Evolutionary conservation across 768 basidiomycete genomes (phyloP).

Genomic region (Floccularia luteovirens): DNA sequence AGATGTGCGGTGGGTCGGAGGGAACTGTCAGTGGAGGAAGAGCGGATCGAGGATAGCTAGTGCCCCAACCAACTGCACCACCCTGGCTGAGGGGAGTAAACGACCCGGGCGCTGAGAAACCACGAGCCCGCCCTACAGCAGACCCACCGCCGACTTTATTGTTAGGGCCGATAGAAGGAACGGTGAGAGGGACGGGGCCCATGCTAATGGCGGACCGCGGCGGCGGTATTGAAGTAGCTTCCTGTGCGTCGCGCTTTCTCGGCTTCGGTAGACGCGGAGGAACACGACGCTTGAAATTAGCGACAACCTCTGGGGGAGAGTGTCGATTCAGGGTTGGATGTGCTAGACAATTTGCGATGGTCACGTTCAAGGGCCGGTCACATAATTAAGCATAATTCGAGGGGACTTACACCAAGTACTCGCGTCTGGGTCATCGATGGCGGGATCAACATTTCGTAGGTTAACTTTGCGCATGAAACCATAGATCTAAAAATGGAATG

Average conservation of each 20-base stretch:
- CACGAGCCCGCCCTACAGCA: constrained; percentile 55
- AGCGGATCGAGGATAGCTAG: constrained; percentile 50
- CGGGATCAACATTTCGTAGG: constrained; percentile 90
- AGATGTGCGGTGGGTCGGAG: constrained; percentile 58
- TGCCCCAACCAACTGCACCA: constrained; percentile 50
- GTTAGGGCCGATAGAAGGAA: constrained; percentile 37
- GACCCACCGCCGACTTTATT: constrained; percentile 27
- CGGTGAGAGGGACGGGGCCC: constrained; percentile 58
- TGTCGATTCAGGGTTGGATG: constrained; percentile 89
- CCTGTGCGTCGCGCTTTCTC: constrained; percentile 69
- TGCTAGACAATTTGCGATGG: constrained; percentile 34
- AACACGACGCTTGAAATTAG: constrained; percentile 93
- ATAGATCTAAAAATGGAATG: constrained; percentile 62
- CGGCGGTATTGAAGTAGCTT: constrained; percentile 63
- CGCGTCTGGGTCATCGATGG: constrained; percentile 92
- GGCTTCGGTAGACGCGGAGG: constrained; percentile 89
- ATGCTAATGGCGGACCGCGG: constrained; percentile 72
- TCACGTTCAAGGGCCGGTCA: too few species aligned
- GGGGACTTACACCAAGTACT: constrained; percentile 87
- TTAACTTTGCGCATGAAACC: constrained; percentile 99
- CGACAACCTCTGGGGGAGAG: constrained; percentile 84
- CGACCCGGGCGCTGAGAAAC: constrained; percentile 79
- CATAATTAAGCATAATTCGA: constrained; percentile 7
- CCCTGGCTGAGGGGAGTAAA: constrained; percentile 66
- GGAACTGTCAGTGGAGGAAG: constrained; percentile 83